A percentile compares a stretch with the other conserved stretches of the same genome.
phyloP scores from a whole-genome alignment of 2,329 filamentous ascomycete species.

The Fusarium sp. region DNA sequence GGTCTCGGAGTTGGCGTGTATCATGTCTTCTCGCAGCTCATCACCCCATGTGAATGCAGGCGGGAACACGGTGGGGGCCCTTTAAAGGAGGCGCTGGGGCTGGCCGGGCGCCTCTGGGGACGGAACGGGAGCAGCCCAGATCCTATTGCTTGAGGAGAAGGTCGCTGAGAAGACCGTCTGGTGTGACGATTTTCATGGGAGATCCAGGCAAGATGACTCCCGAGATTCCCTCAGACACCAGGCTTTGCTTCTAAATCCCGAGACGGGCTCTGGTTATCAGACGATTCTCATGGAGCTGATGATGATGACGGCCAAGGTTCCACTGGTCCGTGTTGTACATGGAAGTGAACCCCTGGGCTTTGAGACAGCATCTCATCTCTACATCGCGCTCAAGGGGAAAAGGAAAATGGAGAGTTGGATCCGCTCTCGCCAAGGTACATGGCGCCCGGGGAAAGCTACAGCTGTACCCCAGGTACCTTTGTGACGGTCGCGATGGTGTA shows the following conservation, averaged over 20 bases:
- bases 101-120: conserved; percentile 18
- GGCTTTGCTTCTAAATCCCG: not conserved
- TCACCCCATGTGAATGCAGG: conserved; percentile 36
- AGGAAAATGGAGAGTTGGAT: conserved; percentile 9
- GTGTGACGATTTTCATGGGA: not conserved
- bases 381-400: conserved; percentile 13
- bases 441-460: conserved; percentile 6
- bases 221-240: not conserved
- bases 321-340: conserved; percentile 15
- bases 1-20: conserved; percentile 18
- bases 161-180: conserved; percentile 24
- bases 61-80: conserved; percentile 20
- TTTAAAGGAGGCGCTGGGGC: conserved; percentile 21
- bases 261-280: not conserved
- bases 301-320: conserved; percentile 15
- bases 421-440: conserved; percentile 10
- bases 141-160: conserved; percentile 16
- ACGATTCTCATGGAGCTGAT: not conserved
- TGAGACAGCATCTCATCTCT: conserved; percentile 18
- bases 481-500: not conserved
- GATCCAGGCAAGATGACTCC: not conserved
- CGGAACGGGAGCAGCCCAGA: conserved; percentile 25
- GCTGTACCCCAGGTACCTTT: conserved; percentile 2
- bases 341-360: conserved; percentile 14
- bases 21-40: conserved; percentile 20